These are phyloP conservation scores for Ustilago tritici DNA, from an alignment of 1,284 basidiomycete species.

Conservation along the genomic window DNA sequence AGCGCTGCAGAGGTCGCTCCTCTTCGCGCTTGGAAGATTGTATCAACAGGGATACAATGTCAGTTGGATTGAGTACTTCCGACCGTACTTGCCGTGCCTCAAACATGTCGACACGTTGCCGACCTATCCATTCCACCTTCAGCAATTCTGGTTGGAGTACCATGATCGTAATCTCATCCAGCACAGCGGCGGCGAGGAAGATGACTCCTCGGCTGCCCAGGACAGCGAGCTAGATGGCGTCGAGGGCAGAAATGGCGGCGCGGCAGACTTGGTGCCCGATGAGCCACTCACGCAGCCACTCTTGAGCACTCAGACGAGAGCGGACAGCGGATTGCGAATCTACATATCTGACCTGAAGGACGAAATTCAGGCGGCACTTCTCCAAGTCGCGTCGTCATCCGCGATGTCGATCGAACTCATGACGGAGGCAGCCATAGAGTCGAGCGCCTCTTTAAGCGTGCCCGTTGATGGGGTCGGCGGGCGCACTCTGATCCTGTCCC, in stretches of 20 bases:
- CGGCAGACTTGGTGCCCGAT: neutral
- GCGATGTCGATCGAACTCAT: constrained; percentile 25
- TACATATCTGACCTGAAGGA: constrained; percentile 15
- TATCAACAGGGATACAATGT: constrained; percentile 35
- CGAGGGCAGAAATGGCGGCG: neutral
- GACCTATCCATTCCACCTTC: constrained; percentile 43
- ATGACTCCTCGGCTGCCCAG: neutral
- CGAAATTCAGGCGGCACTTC: constrained; percentile 3
- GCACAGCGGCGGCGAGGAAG: neutral
- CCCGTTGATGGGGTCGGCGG: neutral
- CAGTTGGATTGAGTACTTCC: constrained; percentile 35
- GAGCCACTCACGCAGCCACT: constrained; percentile 16
- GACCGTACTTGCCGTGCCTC: constrained; percentile 20
- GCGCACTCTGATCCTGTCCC: neutral
- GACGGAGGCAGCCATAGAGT: constrained; percentile 18
- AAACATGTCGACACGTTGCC: constrained; percentile 28
- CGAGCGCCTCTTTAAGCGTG: neutral
- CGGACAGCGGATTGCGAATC: neutral
- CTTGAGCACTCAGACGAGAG: constrained; percentile 15
- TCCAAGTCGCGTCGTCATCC: neutral
- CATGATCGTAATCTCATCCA: constrained; percentile 50
- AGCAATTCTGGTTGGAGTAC: constrained; percentile 52
- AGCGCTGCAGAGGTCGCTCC: constrained; percentile 10
- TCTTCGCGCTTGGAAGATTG: constrained; percentile 12
- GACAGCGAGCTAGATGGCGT: neutral